Evolutionary conservation across 2,329 filamentous ascomycete species (phyloP), one percentile per base, ranked within the genome.

Genomic region (Alternaria incomplexa): DNA sequence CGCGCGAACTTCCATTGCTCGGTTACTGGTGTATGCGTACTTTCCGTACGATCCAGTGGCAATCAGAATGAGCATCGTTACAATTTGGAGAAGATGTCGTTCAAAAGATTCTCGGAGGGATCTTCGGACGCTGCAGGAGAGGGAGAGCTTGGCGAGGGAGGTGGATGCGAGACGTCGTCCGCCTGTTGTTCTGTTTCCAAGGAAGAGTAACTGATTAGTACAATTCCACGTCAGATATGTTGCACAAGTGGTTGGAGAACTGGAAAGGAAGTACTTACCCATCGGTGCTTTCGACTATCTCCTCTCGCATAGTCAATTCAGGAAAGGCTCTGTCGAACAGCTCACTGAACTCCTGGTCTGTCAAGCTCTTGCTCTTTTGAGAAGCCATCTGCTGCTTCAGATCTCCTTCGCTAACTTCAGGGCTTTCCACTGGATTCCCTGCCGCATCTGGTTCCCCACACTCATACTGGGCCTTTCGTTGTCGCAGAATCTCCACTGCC

Each of bases 141-240:
- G 85, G 84, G 94, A 88, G 91, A 98, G 87, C 81, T 91, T 88
- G 87, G 94, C 91, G 90, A 97, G 91, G 85, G 93, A 96, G 85
- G 88, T 91, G 83, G 91, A 95, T 82, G 89, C 88, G 86, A 97
- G 88, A 81, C 83, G 83, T 85, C 82, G 85, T 84, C 80, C 83
- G 82, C 83, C 86, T 87, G 85, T 81, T 85, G 86, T 84, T 93
- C 92, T 95, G 89, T 89, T 83, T 90, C 85, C 79, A 87, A 83
- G 84, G 87, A 82, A 84, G 87, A 84, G 85, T 85, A 87, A 90
- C 93, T 97, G 91, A 89, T 97, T 93, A 97, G 93, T 97, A 83
- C 69, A 73, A 66, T 64, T 64, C 64, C 67, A 54, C 58, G 70
- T 73, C 74, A 76, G 71, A 77, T 62, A 66, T 58, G 57, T 67